A percentile compares a stretch with the other conserved stretches of the same genome.
Evolutionary conservation across 306 rosid genomes (phyloP).

Genomic region (Prunus salicina): DNA sequence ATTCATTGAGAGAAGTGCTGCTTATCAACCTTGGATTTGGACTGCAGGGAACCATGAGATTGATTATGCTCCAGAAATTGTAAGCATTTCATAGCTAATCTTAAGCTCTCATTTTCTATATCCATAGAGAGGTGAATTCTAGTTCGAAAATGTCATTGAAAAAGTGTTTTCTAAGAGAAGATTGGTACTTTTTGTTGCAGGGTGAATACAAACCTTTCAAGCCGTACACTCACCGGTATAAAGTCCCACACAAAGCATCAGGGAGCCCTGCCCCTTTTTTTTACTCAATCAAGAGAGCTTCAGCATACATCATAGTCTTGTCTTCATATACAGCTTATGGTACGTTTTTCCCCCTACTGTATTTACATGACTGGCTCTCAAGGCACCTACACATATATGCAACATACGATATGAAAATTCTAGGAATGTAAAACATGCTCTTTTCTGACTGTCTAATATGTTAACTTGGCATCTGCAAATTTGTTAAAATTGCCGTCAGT

Average conservation of each 20-base stretch:
- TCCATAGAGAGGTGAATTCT: background rate
- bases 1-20: slow-evolving; percentile 65
- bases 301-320: slow-evolving; percentile 56
- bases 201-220: slow-evolving; percentile 58
- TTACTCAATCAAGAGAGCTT: slow-evolving; percentile 62
- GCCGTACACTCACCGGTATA: slow-evolving; percentile 40
- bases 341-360: slow-evolving; percentile 5
- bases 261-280: slow-evolving; percentile 26
- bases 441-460: too few species aligned
- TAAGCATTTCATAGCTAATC: slow-evolving; percentile 26
- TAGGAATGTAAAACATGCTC: too few species aligned
- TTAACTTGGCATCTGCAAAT: too few species aligned
- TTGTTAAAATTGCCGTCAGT: too few species aligned
- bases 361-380: too few species aligned
- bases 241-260: slow-evolving; percentile 35
- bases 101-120: background rate
- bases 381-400: too few species aligned
- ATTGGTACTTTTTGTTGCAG: slow-evolving; percentile 21
- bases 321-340: slow-evolving; percentile 58
- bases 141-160: background rate
- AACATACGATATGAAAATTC: too few species aligned
- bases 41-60: slow-evolving; percentile 86
- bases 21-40: slow-evolving; percentile 98
- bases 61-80: slow-evolving; percentile 68
- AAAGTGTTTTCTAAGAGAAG: background rate